Base-by-base conservation (phyloP, 257 asterid species). In the Thymus quinquecostatus region DNA sequence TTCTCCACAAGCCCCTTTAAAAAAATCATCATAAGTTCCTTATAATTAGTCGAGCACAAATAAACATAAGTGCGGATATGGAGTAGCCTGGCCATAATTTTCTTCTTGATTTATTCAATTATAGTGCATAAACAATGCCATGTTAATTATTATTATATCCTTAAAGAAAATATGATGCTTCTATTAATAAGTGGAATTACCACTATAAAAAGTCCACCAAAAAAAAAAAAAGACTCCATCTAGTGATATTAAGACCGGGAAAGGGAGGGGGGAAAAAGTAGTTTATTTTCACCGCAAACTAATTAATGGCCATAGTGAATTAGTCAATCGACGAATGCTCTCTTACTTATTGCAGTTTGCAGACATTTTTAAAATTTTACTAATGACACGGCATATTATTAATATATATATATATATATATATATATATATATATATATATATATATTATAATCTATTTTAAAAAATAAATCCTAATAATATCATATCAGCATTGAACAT, bases 181-280 rank as follows among this genome's bases (percentile, higher is more conserved):
- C 51, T 14, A 61, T 6, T 38, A 14, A 61, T 8, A 1, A 61
- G 67, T 61, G 67, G 67, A 61, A 61, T 61, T 14, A 36, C 34
- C 67, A 61, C 36, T 40, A 62, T 36, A 21, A 38, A 40, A 60
- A 8, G 33, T 60, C 8, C 4, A 8, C 8, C 6, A 14, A 5
- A 5, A 13, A 34, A 13, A 60, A 5, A 12, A 3, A 21, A 21
- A 21, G 21, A 21, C 21, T 21, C 21, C 49, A 36, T 59, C 13
- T n/a, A 36, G 1, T 34, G 47, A 33, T 12, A 60, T 60, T 13
- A 60, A 60, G 30, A 12, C 29, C 57, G 1, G 32, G 3, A 51
- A 51, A 14, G 32, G 2, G 6, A n/a, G n/a, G n/a, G n/a, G n/a
- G n/a, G n/a, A 51, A 51, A 51, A 14, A 53, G 8, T 21, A 21